These are phyloP conservation scores for Centaurea solstitialis DNA, from an alignment of 129 eudicot species.

Conservation along the genomic window DNA sequence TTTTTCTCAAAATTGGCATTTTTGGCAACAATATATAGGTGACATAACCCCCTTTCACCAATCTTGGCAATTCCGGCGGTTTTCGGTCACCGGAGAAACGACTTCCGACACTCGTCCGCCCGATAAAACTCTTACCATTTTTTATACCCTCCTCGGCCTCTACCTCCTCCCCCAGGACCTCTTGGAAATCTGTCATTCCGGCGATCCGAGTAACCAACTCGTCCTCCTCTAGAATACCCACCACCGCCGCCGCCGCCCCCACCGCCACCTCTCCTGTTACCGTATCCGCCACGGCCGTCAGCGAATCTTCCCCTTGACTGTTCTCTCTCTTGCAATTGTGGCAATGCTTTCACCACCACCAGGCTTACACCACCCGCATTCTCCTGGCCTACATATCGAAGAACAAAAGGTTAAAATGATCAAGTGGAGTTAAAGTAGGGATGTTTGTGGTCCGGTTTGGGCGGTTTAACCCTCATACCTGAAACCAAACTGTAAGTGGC, in stretches of 20 bases:
- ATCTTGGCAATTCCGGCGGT: neutral
- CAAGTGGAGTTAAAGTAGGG: neutral
- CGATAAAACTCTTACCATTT: conserved; percentile 40
- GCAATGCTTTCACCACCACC: conserved; percentile 65
- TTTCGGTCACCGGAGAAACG: neutral
- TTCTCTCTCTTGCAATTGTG: conserved; percentile 70
- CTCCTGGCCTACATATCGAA: conserved; percentile 46
- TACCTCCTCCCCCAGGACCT: conserved; percentile 44
- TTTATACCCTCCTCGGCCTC: conserved; percentile 40
- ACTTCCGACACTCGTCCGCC: neutral
- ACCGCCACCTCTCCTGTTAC: conserved; percentile 38
- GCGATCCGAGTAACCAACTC: conserved; percentile 22
- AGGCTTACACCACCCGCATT: conserved; percentile 67
- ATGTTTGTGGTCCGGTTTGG: no score
- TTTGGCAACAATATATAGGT: neutral
- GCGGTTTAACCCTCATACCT: no score
- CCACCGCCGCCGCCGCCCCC: conserved; percentile 35
- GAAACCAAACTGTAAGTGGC: no score
- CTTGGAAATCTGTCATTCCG: conserved; percentile 15
- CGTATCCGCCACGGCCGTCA: conserved; percentile 48
- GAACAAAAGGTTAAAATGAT: neutral
- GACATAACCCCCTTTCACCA: neutral
- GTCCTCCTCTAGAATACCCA: conserved; percentile 25
- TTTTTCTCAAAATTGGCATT: conserved; percentile 22
- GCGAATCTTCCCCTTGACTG: conserved; percentile 60